Conservation (phyloP, 495 filamentous ascomycete species). For the Tuber brumale region DNA sequence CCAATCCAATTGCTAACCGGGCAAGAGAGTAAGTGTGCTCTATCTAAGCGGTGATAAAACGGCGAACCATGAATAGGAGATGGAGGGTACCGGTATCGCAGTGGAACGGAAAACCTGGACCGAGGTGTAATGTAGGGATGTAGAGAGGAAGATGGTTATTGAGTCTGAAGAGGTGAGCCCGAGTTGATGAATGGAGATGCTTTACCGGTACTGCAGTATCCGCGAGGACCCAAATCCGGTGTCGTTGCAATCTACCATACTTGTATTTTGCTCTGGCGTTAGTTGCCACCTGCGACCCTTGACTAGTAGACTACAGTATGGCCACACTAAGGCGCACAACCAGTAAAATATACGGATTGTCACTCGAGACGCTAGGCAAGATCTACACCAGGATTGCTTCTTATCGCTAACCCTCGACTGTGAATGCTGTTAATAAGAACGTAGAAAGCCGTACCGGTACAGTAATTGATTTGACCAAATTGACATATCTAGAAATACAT, state of each 20-base stretch:
- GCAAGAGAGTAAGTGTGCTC: neutral
- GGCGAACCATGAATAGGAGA: neutral
- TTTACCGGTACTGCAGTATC: neutral
- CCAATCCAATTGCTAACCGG: neutral
- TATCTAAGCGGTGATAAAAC: neutral
- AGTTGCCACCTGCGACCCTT: neutral
- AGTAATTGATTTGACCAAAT: neutral
- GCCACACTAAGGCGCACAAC: neutral
- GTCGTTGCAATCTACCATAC: neutral
- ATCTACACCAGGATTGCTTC: neutral
- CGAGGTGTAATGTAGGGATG: neutral
- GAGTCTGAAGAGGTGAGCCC: neutral
- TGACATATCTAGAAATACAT: conserved; percentile 1
- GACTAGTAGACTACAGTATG: neutral
- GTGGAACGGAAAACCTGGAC: neutral
- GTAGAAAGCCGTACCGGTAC: neutral
- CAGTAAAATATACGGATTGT: neutral
- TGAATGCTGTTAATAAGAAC: neutral
- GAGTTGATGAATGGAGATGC: neutral
- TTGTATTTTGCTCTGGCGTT: no score
- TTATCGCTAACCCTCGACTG: neutral
- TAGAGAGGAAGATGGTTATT: neutral
- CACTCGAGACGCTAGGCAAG: neutral
- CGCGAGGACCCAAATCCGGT: neutral
- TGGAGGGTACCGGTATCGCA: no score